Base-by-base conservation (phyloP, 805 yeast species). In the Kodamaea kakaduensis region DNA sequence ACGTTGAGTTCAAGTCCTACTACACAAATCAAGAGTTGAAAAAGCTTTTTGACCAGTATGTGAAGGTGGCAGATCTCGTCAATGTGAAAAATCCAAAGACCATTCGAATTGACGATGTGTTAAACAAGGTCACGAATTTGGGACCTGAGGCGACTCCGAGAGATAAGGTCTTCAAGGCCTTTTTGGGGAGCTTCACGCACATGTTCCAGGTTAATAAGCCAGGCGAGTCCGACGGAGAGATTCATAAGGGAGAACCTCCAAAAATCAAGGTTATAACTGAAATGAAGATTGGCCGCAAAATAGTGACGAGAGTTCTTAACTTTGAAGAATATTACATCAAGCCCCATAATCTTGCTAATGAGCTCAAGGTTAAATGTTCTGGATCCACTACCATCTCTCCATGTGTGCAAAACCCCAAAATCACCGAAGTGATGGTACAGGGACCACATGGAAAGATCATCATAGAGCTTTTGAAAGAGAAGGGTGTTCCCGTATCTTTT, bases 341-440 rank as follows among this genome's bases (percentile, higher is more conserved):
- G 38, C 73, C 86, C 0, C 78, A 75, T 18, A 68, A 68, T 7
- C 58, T 93, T 12, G 80, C 94, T 2, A 77, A 75, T 19, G 82
- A 78, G 28, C 59, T 90, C 43, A 78, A 82, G 40, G 77, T 78
- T 14, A 79, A 78, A 44, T 93, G 97, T 55, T 89, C 96, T 9
- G 96, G 96, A 0, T 85, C 97, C 0, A 73, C 93, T 0, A 79
- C 96, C 0, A 70, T 84, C 8, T 81, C 81, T 0, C 77, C 75
- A 18, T 73, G 77, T 26, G 64, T 66, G 10, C 74, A 73, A 25
- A 71, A 75, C 34, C 80, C 81, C 4, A 72, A 69, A 24, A 50
- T 72, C 0, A 56, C 68, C 25, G 94, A 85, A 48, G 87, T 93
- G 3, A 71, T 78, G 31, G 95, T 93, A 2, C 97, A 93, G 61